A percentile compares a stretch with the other conserved stretches of the same genome.
phyloP scores from a whole-genome alignment of 1,139 yeast genomes.

The Kodamaea sp. region DNA sequence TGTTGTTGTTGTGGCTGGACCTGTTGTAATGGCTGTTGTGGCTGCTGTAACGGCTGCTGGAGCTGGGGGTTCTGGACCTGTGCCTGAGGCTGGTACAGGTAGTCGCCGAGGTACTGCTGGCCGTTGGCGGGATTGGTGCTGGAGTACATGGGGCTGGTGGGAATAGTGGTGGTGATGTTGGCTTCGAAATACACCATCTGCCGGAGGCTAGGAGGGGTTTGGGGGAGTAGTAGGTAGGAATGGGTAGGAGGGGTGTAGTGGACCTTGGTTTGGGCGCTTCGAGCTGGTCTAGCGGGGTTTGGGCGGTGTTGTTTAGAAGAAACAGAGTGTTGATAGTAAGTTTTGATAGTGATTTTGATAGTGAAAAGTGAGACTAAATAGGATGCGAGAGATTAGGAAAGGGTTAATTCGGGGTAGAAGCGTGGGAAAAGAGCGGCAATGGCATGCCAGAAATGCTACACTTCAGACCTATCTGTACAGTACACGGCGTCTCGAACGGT shows the following conservation, averaged over 20 bases:
- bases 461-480: too few relatives aligned
- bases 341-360: too few relatives aligned
- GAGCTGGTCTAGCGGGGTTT: too few relatives aligned
- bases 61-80: constrained; percentile 1
- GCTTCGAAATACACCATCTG: constrained; percentile 22
- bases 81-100: constrained; percentile 12
- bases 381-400: too few relatives aligned
- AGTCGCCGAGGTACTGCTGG: constrained; percentile 15
- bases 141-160: constrained; percentile 15
- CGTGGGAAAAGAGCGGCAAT: too few relatives aligned
- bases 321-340: too few relatives aligned
- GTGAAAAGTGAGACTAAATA: too few relatives aligned
- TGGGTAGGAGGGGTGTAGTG: not conserved
- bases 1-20: constrained; percentile 2
- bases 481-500: too few relatives aligned
- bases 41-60: constrained; percentile 5
- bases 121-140: constrained; percentile 9
- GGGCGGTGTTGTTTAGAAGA: too few relatives aligned
- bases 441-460: too few relatives aligned
- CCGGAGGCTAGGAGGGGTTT: not conserved
- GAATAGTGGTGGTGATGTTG: constrained; percentile 20
- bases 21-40: not conserved
- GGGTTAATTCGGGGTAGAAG: too few relatives aligned
- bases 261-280: too few relatives aligned
- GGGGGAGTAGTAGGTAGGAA: not conserved